Percentiles rank a stretch among this genome's conserved stretches.
These are phyloP conservation scores for Calonectria leucothoes DNA, from an alignment of 2,329 filamentous ascomycete genomes.

Conservation along the genomic window DNA sequence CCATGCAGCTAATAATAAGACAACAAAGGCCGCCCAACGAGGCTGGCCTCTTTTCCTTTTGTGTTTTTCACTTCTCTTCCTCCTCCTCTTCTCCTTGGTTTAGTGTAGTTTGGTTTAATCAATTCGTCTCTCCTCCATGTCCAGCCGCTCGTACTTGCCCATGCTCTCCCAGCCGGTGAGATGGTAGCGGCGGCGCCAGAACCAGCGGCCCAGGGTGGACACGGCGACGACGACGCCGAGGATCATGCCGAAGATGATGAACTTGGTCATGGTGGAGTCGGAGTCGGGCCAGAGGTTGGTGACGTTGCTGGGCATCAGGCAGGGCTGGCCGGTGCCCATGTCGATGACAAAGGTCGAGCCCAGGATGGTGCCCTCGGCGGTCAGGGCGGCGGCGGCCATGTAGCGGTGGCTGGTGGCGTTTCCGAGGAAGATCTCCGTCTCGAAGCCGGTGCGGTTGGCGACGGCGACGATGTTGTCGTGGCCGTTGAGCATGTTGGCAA, in stretches of 20 bases:
- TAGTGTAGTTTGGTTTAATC: conserved; percentile 18
- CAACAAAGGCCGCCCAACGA: background rate
- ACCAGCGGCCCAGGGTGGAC: conserved; percentile 20
- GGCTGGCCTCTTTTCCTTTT: background rate
- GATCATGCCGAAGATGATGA: conserved; percentile 14
- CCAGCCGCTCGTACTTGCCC: conserved; percentile 26
- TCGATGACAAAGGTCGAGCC: conserved; percentile 43
- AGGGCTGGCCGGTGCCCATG: conserved; percentile 39
- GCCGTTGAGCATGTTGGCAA: conserved; percentile 32
- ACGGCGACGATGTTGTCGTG: conserved; percentile 37
- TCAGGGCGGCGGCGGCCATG: conserved; percentile 40
- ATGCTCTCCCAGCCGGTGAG: conserved; percentile 17
- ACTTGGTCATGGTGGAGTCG: conserved; percentile 14
- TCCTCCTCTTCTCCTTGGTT: background rate
- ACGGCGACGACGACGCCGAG: background rate
- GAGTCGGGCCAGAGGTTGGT: conserved; percentile 26
- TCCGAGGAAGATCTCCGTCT: conserved; percentile 38
- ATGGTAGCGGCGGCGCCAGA: conserved; percentile 19
- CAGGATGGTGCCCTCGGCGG: conserved; percentile 36
- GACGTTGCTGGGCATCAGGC: conserved; percentile 36
- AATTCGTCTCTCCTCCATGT: conserved; percentile 30
- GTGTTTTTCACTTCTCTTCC: background rate
- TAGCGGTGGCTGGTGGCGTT: conserved; percentile 30
- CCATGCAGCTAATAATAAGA: conserved; percentile 3
- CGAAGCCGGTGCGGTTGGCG: conserved; percentile 43